A percentile compares a stretch with the other conserved stretches of the same genome.
Evolutionary conservation across 148 eudicot species (phyloP).

Genomic region (Limonium bicolor): DNA sequence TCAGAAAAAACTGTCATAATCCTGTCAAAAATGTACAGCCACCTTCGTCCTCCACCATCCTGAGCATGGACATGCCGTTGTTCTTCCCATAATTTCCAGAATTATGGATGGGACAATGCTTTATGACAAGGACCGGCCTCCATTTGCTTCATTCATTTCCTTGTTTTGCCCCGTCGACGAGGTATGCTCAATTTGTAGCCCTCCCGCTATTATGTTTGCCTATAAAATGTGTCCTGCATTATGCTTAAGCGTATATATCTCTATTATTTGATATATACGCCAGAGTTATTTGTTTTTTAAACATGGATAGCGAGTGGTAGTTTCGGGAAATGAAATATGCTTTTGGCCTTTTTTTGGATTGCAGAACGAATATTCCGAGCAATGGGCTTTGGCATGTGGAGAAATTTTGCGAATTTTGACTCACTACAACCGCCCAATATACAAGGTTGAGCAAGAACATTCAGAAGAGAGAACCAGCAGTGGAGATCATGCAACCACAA

Average conservation of each 20-base stretch:
- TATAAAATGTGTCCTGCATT: too few relatives aligned
- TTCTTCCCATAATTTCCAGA: constrained; percentile 79
- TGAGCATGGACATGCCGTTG: constrained; percentile 92
- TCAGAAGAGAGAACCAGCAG: constrained; percentile 40
- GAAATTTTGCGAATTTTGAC: constrained; percentile 85
- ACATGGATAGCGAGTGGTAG: too few relatives aligned
- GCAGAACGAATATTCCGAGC: constrained; percentile 94
- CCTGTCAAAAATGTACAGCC: constrained; percentile 65
- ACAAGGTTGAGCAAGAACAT: constrained; percentile 44
- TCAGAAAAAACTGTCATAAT: too few relatives aligned
- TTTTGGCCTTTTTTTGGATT: constrained; percentile 6
- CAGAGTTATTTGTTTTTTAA: too few relatives aligned
- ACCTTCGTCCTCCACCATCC: constrained; percentile 98
- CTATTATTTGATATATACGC: not conserved
- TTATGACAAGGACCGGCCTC: constrained; percentile 59
- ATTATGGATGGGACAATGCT: constrained; percentile 77
- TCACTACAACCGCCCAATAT: constrained; percentile 81
- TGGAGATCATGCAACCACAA: constrained; percentile 45
- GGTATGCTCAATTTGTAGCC: constrained; percentile 24
- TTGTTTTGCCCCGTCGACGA: constrained; percentile 70
- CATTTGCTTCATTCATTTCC: constrained; percentile 88
- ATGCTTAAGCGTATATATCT: too few relatives aligned
- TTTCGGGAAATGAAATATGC: not conserved
- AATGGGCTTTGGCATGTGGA: constrained; percentile 98
- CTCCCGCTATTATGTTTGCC: not conserved